Percentiles rank a stretch among this genome's conserved stretches.
These are phyloP conservation scores for Exophiala viscosa DNA, from an alignment of 2,329 filamentous ascomycete species.

Conservation along the genomic window DNA sequence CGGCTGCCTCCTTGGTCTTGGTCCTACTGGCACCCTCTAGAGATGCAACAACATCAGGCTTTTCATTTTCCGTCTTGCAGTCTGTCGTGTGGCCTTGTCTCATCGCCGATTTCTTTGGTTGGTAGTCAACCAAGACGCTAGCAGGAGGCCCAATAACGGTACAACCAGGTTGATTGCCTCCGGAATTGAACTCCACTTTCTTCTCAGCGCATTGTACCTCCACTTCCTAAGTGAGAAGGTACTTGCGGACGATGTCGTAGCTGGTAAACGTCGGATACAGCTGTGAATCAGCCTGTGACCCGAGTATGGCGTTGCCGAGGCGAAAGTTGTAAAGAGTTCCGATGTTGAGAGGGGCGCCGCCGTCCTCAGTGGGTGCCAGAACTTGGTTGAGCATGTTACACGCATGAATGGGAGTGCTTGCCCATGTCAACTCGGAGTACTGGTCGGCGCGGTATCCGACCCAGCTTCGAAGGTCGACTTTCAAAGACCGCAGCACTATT, in stretches of 20 bases:
- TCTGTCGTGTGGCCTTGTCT: no score
- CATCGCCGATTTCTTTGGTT: no score
- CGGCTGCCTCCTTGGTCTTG: no score
- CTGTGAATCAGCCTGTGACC: slow-evolving; percentile 19
- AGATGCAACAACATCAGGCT: no score
- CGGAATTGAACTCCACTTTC: slow-evolving; percentile 12
- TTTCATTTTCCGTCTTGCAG: no score
- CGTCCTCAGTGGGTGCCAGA: background rate
- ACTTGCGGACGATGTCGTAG: slow-evolving; percentile 24
- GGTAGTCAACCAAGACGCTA: no score
- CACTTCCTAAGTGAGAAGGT: slow-evolving; percentile 21
- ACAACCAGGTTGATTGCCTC: slow-evolving; percentile 7
- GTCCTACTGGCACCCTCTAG: no score
- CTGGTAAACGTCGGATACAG: slow-evolving; percentile 22
- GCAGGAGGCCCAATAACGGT: slow-evolving; percentile 13
- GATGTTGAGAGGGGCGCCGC: slow-evolving; percentile 12
- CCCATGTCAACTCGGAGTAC: no score
- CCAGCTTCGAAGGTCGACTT: slow-evolving; percentile 15
- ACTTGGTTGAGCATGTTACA: no score
- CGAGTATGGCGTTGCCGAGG: slow-evolving; percentile 20
- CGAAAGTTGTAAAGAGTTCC: slow-evolving; percentile 11
- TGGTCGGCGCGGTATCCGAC: slow-evolving; percentile 16
- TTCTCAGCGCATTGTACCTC: slow-evolving; percentile 25
- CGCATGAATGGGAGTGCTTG: no score
- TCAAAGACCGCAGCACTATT: slow-evolving; percentile 13